phyloP scores from a whole-genome alignment of 768 basidiomycete genomes.

The Serendipita vermifera region DNA sequence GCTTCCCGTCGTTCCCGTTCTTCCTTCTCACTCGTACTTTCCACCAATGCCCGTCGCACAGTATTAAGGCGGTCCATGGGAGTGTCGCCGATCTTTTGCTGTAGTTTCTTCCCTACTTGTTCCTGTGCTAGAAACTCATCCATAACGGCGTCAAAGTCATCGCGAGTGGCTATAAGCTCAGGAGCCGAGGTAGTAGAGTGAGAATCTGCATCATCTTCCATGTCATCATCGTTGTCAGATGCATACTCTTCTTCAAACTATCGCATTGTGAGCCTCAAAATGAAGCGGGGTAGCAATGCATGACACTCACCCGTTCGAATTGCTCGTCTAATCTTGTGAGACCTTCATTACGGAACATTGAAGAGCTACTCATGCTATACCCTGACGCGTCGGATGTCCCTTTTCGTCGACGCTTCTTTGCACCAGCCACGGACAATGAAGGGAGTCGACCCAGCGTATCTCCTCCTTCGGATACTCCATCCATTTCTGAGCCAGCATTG shows the following conservation, averaged over 20 bases:
- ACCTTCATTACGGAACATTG: slow-evolving; percentile 86
- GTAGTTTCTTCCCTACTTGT: slow-evolving; percentile 72
- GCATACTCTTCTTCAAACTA: slow-evolving; percentile 43
- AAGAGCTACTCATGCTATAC: slow-evolving; percentile 95
- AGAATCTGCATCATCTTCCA: slow-evolving; percentile 33
- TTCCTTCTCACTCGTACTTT: slow-evolving; percentile 37
- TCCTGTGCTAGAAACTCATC: slow-evolving; percentile 88
- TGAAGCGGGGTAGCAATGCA: slow-evolving; percentile 29
- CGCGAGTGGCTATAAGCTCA: slow-evolving; percentile 64
- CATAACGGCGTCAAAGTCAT: slow-evolving; percentile 84
- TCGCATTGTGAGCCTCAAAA: slow-evolving; percentile 69
- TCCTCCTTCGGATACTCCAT: slow-evolving; percentile 48
- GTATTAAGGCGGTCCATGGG: slow-evolving; percentile 70
- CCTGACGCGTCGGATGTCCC: slow-evolving; percentile 78
- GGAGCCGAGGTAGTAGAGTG: too few relatives aligned
- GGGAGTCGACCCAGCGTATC: slow-evolving; percentile 76
- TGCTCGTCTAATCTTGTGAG: slow-evolving; percentile 80
- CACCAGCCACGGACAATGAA: slow-evolving; percentile 64
- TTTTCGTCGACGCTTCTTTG: slow-evolving; percentile 57
- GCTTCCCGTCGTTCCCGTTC: slow-evolving; percentile 34
- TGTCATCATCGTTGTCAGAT: slow-evolving; percentile 26
- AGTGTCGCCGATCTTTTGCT: slow-evolving; percentile 54
- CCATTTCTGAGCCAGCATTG: slow-evolving; percentile 31
- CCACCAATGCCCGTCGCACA: slow-evolving; percentile 65
- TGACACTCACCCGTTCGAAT: slow-evolving; percentile 68